Evolutionary conservation across 2,329 filamentous ascomycete genomes (phyloP), one percentile per base, ranked within the genome.

Genomic region (Hirsutella thompsonii): DNA sequence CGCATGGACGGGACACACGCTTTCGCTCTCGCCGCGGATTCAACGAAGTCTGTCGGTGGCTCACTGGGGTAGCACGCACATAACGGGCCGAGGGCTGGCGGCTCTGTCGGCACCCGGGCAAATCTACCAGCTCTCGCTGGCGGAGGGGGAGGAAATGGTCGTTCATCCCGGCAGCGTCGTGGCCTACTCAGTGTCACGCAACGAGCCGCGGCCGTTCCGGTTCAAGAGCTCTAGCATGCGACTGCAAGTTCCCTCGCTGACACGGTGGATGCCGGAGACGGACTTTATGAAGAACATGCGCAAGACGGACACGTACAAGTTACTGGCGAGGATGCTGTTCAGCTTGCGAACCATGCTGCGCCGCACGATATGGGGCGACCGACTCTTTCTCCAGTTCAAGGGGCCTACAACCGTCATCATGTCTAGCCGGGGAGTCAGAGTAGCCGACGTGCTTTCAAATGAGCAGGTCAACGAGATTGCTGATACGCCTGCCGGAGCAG

Each of bases 1-100:
- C n/a, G 92, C 92, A 41, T 98, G 92, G 92, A 94, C 90, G 0
- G 92, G 92, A 21, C 85, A 94, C 58, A 88, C 86, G 1, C 69
- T 98, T 41, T 69, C 71, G 14, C 72, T 92, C 36, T 79, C 78
- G 29, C 86, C 89, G 3, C 81, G 78, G 37, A 69, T 93, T 48
- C 89, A 88, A 52, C 73, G 72, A 35, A 74, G 74, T 47, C 72
- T 95, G 55, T 80, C 83, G 42, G 56, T 94, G 39, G 79, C 87
- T 36, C 81, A 95, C 56, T 96, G 90, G 90, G 92, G 92, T 52
- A 92, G 78, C 64, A 89, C 90, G 11, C 76, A 84, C 47, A 69
- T 95, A 44, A 94, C 88, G 0, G 92, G 92, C 32, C 76, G 92
- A 48, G 92, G 92, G 1, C 69, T 98, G 19, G 74, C 89, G 1